These are phyloP conservation scores for Leccinum rimulosum DNA, from an alignment of 768 basidiomycete genomes.

Conservation along the genomic window DNA sequence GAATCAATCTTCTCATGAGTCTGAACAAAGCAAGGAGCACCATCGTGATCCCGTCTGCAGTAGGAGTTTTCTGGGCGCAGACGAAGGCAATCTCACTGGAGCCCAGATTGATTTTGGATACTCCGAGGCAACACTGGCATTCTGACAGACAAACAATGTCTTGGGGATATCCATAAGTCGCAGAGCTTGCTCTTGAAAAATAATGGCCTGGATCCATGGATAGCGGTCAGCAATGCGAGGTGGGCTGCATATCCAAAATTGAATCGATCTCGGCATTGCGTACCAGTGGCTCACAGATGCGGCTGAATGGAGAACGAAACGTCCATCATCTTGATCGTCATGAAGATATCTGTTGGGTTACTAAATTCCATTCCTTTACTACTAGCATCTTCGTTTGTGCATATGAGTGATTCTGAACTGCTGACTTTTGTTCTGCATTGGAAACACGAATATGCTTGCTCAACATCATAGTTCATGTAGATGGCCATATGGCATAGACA, in stretches of 20 bases:
- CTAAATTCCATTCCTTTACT: background rate
- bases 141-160: background rate
- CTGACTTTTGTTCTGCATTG: background rate
- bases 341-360: background rate
- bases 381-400: background rate
- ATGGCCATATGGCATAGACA: too few relatives aligned
- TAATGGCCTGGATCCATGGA: background rate
- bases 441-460: background rate
- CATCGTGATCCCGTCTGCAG: background rate
- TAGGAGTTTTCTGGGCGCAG: background rate
- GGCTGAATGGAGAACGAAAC: background rate
- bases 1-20: background rate
- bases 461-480: background rate
- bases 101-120: constrained; percentile 1
- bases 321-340: background rate
- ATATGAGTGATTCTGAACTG: background rate
- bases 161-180: background rate
- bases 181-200: background rate
- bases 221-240: background rate
- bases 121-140: background rate
- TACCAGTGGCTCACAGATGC: background rate
- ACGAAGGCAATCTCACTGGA: background rate
- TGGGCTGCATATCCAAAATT: background rate
- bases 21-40: background rate
- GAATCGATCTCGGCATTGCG: background rate